phyloP scores from a whole-genome alignment of 768 basidiomycete genomes.

The Lactarius pseudohatsudake region DNA sequence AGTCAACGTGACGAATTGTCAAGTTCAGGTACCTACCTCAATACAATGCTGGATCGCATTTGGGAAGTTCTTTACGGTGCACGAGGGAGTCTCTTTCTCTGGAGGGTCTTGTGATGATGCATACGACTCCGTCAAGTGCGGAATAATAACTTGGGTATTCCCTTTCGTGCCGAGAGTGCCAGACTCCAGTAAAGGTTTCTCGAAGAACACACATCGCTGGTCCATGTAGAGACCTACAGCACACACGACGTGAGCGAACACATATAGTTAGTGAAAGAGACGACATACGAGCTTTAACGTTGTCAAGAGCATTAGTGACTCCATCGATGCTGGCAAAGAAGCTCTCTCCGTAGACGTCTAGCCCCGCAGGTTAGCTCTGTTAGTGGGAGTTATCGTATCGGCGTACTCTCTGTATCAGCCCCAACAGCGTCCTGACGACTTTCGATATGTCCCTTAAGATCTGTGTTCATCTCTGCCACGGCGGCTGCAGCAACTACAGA shows the following conservation, averaged over 20 bases:
- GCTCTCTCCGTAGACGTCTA: conserved; percentile 82
- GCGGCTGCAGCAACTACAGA: conserved; percentile 90
- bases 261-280: not conserved
- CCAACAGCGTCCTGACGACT: conserved; percentile 94
- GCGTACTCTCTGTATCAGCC: conserved; percentile 85
- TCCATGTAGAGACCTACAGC: conserved; percentile 92
- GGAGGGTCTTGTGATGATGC: conserved; percentile 98
- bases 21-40: conserved; percentile 56
- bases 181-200: conserved; percentile 94
- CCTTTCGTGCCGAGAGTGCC: conserved; percentile 98
- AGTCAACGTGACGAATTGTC: conserved; percentile 4
- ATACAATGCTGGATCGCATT: conserved; percentile 98
- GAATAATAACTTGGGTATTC: conserved; percentile 93
- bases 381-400: not conserved
- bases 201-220: conserved; percentile 93
- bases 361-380: conserved; percentile 23
- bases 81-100: conserved; percentile 94
- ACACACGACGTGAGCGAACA: conserved; percentile 17
- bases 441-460: conserved; percentile 79
- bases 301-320: conserved; percentile 97
- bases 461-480: conserved; percentile 95
- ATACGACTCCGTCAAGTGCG: conserved; percentile 94
- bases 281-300: conserved; percentile 86
- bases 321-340: conserved; percentile 90
- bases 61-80: conserved; percentile 99